A percentile compares a stretch with the other conserved stretches of the same genome.
Evolutionary conservation across 129 eudicot genomes (phyloP).

Genomic region (Heracleum sosnowskyi): DNA sequence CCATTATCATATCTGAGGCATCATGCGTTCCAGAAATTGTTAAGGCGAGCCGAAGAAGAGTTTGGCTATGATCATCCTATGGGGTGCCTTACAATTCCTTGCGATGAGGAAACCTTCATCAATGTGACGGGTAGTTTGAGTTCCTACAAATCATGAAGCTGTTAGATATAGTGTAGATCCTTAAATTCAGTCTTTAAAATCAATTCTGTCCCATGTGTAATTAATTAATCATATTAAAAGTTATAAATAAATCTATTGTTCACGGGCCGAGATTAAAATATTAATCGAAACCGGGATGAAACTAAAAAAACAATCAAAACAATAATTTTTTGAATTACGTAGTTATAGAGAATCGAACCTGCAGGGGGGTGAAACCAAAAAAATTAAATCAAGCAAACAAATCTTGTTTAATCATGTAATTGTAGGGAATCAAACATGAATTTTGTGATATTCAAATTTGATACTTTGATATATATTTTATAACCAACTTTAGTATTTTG

Average conservation of each 20-base stretch:
- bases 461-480: no score
- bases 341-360: no score
- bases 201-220: not conserved
- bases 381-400: no score
- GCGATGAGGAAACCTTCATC: not conserved
- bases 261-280: no score
- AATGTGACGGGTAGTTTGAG: not conserved
- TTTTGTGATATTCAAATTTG: no score
- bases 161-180: not conserved
- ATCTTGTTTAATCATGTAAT: no score
- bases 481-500: no score
- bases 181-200: not conserved
- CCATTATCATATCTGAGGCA: not conserved
- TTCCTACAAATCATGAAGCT: not conserved
- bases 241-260: not conserved
- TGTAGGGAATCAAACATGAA: no score
- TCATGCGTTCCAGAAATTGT: not conserved
- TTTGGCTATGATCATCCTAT: not conserved
- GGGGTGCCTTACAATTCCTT: slow-evolving; percentile 1
- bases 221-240: not conserved
- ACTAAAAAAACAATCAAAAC: no score
- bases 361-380: no score
- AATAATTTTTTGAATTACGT: no score
- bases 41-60: not conserved
- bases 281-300: no score